Percentiles rank a stretch among this genome's conserved stretches.
Conservation (phyloP, 1,284 basidiomycete genomes). For the Cutaneotrichosporon spelunceum region DNA sequence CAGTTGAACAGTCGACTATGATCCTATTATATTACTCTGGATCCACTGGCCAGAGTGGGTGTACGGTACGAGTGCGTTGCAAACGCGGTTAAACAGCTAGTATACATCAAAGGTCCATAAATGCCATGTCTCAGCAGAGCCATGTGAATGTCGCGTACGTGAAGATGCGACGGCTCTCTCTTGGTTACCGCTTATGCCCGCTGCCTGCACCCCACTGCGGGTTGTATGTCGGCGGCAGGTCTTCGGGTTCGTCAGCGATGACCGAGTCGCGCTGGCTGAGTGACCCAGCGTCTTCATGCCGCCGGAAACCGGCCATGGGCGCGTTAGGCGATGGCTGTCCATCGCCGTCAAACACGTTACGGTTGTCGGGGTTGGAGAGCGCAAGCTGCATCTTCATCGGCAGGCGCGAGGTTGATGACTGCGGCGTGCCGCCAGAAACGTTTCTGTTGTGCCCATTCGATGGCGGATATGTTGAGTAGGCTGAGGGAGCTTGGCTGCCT, state of each 20-base stretch:
- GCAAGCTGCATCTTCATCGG: slow-evolving; percentile 13
- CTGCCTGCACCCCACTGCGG: slow-evolving; percentile 31
- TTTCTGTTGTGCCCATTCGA: neutral
- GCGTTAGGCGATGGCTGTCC: slow-evolving; percentile 33
- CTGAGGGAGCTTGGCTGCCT: neutral
- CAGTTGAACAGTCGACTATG: neutral
- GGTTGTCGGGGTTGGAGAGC: slow-evolving; percentile 6
- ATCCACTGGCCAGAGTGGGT: neutral
- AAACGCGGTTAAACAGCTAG: neutral
- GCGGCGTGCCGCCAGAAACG: neutral
- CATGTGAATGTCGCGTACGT: neutral
- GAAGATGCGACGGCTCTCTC: neutral
- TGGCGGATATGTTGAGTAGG: neutral
- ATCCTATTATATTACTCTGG: neutral
- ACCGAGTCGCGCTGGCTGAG: slow-evolving; percentile 11
- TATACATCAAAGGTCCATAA: neutral
- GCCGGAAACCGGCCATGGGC: slow-evolving; percentile 21
- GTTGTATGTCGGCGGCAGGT: slow-evolving; percentile 44
- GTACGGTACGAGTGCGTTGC: neutral
- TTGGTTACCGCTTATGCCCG: neutral
- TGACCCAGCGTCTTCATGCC: slow-evolving; percentile 44
- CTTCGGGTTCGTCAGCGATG: slow-evolving; percentile 43
- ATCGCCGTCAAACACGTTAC: slow-evolving; percentile 7
- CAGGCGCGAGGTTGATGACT: neutral
- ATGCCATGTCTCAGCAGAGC: neutral